Conservation (phyloP, 768 basidiomycete species). For the Favolaschia claudopus region DNA sequence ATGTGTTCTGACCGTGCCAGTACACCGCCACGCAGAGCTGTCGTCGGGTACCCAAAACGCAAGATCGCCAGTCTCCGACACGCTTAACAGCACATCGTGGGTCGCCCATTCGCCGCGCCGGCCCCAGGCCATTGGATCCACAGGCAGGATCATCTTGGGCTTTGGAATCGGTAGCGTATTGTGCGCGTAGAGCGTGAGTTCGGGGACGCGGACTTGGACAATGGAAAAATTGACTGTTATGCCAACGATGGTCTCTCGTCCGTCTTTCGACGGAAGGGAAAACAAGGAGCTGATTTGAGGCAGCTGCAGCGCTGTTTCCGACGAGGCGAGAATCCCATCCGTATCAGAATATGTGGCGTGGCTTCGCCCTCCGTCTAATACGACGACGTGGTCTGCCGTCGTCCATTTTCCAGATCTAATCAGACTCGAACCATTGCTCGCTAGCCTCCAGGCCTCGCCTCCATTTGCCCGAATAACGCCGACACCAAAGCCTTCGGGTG, state of each 20-base stretch:
- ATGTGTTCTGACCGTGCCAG: slow-evolving; percentile 78
- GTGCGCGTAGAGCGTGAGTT: slow-evolving; percentile 56
- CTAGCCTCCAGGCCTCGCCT: slow-evolving; percentile 71
- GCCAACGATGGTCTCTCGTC: slow-evolving; percentile 68
- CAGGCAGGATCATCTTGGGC: slow-evolving; percentile 69
- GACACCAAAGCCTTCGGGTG: slow-evolving; percentile 80
- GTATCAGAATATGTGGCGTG: slow-evolving; percentile 66
- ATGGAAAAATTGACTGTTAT: slow-evolving; percentile 69
- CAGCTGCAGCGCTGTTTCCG: slow-evolving; percentile 50
- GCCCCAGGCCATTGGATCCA: slow-evolving; percentile 91
- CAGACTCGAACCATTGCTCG: slow-evolving; percentile 55
- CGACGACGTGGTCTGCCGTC: slow-evolving; percentile 71
- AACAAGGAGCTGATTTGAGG: slow-evolving; percentile 68
- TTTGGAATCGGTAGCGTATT: slow-evolving; percentile 61
- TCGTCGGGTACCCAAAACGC: slow-evolving; percentile 83
- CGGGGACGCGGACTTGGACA: slow-evolving; percentile 60
- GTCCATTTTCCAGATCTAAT: slow-evolving; percentile 59
- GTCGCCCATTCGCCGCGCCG: slow-evolving; percentile 51
- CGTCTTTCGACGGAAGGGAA: slow-evolving; percentile 63
- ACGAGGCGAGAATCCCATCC: slow-evolving; percentile 54
- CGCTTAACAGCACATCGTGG: slow-evolving; percentile 81
- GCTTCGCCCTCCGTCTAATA: slow-evolving; percentile 63
- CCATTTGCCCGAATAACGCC: slow-evolving; percentile 67
- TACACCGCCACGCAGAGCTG: slow-evolving; percentile 63
- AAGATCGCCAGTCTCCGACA: slow-evolving; percentile 80